Percentiles rank a stretch among this genome's conserved stretches.
phyloP scores from a whole-genome alignment of 129 eudicot species.

The Solidago caesia region DNA sequence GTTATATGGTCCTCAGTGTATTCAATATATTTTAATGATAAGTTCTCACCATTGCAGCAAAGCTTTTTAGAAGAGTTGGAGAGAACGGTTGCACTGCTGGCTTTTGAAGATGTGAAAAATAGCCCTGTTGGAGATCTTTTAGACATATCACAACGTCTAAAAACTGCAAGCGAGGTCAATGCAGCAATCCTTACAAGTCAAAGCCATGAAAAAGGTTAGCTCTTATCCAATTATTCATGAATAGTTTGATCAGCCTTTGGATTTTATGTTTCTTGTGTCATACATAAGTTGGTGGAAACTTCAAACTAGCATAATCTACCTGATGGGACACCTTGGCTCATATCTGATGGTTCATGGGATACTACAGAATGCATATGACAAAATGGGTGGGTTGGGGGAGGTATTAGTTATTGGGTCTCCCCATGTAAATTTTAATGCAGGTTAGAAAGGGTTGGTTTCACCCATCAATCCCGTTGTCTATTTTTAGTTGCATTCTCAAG shows the following conservation, averaged over 20 bases:
- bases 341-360: not conserved
- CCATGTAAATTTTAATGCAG: not conserved
- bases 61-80: conserved; percentile 88
- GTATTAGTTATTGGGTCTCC: not conserved
- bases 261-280: conserved; percentile 12
- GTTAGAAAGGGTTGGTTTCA: not conserved
- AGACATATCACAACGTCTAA: conserved; percentile 88
- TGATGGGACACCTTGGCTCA: not conserved
- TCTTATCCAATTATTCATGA: not conserved
- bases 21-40: conserved; percentile 8
- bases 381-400: not conserved
- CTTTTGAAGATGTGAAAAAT: conserved; percentile 85
- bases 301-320: not conserved
- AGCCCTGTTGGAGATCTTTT: conserved; percentile 89
- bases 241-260: not conserved
- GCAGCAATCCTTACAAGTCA: conserved; percentile 98
- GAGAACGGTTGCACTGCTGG: conserved; percentile 84
- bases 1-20: not conserved
- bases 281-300: conserved; percentile 10
- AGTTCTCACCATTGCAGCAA: conserved; percentile 48
- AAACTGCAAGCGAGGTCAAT: conserved; percentile 96
- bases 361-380: not conserved
- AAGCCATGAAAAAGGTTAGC: conserved; percentile 96
- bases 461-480: not conserved
- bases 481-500: not conserved